These are phyloP conservation scores for Medicago ruthenica DNA, from an alignment of 306 rosid genomes.

Conservation along the genomic window DNA sequence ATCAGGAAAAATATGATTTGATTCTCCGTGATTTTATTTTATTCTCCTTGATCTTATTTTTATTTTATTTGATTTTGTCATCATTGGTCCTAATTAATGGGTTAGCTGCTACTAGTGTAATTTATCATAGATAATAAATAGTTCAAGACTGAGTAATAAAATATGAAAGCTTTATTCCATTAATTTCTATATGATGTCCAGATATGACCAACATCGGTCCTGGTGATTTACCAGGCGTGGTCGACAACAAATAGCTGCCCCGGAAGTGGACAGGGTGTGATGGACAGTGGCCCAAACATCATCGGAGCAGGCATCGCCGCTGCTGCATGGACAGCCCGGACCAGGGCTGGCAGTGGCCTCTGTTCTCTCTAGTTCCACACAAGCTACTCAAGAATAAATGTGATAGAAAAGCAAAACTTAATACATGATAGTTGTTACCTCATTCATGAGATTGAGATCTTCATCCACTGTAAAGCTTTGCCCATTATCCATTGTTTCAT, in stretches of 20 bases:
- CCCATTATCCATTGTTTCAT: slow-evolving; percentile 41
- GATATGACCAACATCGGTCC: background rate
- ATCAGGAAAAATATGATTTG: too few species aligned
- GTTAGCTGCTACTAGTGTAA: too few species aligned
- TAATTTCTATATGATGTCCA: background rate
- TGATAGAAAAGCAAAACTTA: background rate
- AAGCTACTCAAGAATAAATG: slow-evolving; percentile 15
- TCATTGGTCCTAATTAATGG: too few species aligned
- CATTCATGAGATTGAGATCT: slow-evolving; percentile 51
- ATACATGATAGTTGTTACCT: slow-evolving; percentile 41
- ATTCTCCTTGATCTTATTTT: too few species aligned
- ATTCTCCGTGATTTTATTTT: too few species aligned
- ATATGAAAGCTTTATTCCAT: background rate
- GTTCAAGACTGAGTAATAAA: background rate
- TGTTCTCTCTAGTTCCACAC: background rate
- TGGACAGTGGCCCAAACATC: too few species aligned
- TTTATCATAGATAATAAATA: too few species aligned
- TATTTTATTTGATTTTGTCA: too few species aligned
- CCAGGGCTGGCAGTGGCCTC: background rate
- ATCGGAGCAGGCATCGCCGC: background rate
- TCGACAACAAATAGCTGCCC: background rate
- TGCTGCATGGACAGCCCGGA: background rate
- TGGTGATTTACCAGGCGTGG: background rate
- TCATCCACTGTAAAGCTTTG: slow-evolving; percentile 39
- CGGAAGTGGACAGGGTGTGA: too few species aligned